Evolutionary conservation across 106 monocot genomes (phyloP), one percentile per base, ranked within the genome.

Genomic region (Chionographis japonica): DNA sequence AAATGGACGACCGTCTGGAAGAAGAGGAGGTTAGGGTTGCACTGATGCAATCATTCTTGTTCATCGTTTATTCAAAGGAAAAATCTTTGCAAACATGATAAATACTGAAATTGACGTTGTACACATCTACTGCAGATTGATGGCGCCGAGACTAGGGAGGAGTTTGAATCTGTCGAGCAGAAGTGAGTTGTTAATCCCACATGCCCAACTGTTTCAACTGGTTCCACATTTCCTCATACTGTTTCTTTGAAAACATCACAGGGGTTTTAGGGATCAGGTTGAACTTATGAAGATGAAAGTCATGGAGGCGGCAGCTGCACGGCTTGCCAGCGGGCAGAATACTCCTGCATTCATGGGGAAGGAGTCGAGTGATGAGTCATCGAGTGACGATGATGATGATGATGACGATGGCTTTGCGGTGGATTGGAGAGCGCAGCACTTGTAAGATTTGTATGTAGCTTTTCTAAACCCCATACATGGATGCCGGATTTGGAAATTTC

Each of bases 1-100:
- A 77, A 52, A 92, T 97, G 37, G 97, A 97, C 70, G 84, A 92
- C 52, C 89, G 97, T 36, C 78, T 97, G 5, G 97, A 83, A 75
- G 97, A 97, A 59, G 97, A 97, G 68, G 97, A 97, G 89, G 97
- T 97, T 43, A 52, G 52, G 20, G n/a, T 38, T 62, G 9, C 11
- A 9, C 27, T 63, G 65, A 17, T n/a, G 4, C 46, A 6, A 6
- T 46, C 16, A 18, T 58, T 8, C 16, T 58, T 14, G 10, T 56
- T 70, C 15, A 6, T 20, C 18, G 3, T 53, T 40, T 40, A 10
- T 54, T 27, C 1, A 1, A 65, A 6, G 4, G 11, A 35, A 16
- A 55, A 2, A 53, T 9, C 27, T 54, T 1, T 57, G 6, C 27
- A 63, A 2, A 20, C 12, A 56, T 50, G 19, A 7, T 55, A 6